Conservation (phyloP, 257 asterid genomes). For the Solanum clarkiae region DNA sequence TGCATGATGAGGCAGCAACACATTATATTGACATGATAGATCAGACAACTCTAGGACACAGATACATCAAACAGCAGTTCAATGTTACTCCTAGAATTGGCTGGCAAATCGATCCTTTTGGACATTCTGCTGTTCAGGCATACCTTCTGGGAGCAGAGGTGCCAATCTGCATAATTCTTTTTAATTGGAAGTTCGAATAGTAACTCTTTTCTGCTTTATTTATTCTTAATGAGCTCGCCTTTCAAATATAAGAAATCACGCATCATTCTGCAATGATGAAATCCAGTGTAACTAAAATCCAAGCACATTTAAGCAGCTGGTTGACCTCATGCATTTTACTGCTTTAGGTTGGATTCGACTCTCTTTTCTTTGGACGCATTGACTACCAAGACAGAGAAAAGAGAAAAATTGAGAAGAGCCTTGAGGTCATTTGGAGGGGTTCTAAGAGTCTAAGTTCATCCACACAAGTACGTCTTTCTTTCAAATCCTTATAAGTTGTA, state of each 20-base stretch:
- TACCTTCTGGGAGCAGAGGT: slow-evolving; percentile 98
- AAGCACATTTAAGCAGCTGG: not conserved
- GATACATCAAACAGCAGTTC: slow-evolving; percentile 60
- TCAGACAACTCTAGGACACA: slow-evolving; percentile 91
- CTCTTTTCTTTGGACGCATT: slow-evolving; percentile 87
- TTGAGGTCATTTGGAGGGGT: slow-evolving; percentile 90
- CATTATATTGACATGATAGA: slow-evolving; percentile 98
- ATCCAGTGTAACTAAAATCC: not conserved
- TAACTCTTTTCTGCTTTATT: not conserved
- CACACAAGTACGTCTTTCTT: slow-evolving; percentile 41
- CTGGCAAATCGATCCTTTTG: slow-evolving; percentile 98
- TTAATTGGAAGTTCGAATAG: not conserved
- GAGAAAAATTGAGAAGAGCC: slow-evolving; percentile 65
- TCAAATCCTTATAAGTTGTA: not conserved
- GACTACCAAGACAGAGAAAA: slow-evolving; percentile 96
- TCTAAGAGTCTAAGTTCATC: slow-evolving; percentile 77
- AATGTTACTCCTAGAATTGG: slow-evolving; percentile 89
- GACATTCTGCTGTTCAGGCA: slow-evolving; percentile 98
- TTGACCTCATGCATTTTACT: not conserved
- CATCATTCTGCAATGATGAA: not conserved
- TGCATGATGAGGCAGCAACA: slow-evolving; percentile 96
- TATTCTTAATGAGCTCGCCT: not conserved
- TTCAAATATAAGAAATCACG: not conserved
- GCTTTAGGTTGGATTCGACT: slow-evolving; percentile 90
- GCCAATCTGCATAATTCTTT: not conserved